phyloP scores from a whole-genome alignment of 2,329 filamentous ascomycete genomes.

The Fusarium nanum region DNA sequence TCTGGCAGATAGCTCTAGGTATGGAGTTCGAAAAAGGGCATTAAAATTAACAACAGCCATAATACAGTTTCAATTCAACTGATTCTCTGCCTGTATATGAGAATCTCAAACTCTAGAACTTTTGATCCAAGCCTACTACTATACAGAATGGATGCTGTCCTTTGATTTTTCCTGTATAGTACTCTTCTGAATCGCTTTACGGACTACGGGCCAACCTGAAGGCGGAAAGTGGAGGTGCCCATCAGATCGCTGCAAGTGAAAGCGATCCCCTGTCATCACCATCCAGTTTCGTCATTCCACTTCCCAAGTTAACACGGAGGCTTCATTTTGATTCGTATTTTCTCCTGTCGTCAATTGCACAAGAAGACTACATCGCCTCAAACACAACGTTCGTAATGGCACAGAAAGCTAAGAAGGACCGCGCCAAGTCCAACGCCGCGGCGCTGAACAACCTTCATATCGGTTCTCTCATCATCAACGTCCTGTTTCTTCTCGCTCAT shows the following conservation, averaged over 20 bases:
- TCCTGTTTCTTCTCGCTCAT: constrained; percentile 78
- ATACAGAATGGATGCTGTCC: background rate
- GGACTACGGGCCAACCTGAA: constrained; percentile 1
- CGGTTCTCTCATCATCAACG: constrained; percentile 77
- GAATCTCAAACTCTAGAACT: background rate
- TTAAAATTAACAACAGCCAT: background rate
- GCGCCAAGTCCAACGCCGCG: constrained; percentile 80
- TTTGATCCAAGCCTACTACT: background rate
- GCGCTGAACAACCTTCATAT: constrained; percentile 85
- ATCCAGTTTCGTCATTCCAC: constrained; percentile 29
- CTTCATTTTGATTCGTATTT: background rate
- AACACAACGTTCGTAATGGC: constrained; percentile 59
- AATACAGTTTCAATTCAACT: background rate
- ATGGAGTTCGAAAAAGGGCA: background rate
- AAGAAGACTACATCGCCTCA: background rate
- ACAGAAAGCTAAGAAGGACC: constrained; percentile 72
- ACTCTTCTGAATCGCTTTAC: background rate
- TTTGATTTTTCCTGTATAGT: background rate
- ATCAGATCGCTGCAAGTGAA: constrained; percentile 23
- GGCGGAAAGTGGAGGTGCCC: constrained; percentile 33
- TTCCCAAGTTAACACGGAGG: constrained; percentile 4
- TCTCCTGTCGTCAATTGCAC: background rate
- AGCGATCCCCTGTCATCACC: constrained; percentile 10
- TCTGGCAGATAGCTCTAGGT: background rate
- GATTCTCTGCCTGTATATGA: background rate